Evolutionary conservation across 805 yeast genomes (phyloP), one percentile per base, ranked within the genome.

Genomic region (Suhomyces sp.): DNA sequence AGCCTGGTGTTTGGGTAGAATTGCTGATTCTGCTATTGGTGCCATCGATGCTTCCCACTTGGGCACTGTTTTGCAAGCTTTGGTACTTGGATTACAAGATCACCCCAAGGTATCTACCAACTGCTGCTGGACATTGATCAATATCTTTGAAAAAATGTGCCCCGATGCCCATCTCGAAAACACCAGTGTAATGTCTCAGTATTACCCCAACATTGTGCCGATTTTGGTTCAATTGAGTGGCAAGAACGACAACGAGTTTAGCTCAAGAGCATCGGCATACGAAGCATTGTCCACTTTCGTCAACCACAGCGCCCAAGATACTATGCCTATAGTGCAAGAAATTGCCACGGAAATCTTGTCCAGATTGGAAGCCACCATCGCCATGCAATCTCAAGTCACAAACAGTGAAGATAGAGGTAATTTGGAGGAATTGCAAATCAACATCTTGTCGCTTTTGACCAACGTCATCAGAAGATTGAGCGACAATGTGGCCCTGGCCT

Each of bases 1-100:
- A 31, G 96, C 98, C 3, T 94, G 99, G 99, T 93, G 98, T 73
- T 77, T 94, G 54, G 99, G 99, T 52, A 84, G 97, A 70, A 89
- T 94, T 60, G 96, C 97, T 9, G 98, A 94, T 64, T 73, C 86
- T 48, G 89, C 86, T 43, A 80, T 88, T 55, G 88, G 82, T 48
- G 89, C 96, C 4, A 84, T 93, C 56, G 87, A 87, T 60, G 77
- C 81, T 43, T 68, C 72, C 4, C 86, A 85, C 65, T 77, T 94
- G 56, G 90, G 93, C 24, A 76, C 75, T 44, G 83, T 94, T 49
- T 72, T 94, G 51, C 77, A 80, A 49, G 94, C 96, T 0, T 80
- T 94, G 57, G 69, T 85, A 45, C 66, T 76, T 37, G 99, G 99
- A n/a, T 77, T 94, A 57, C 82, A 80, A 58, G 98, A 92, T 68